Base-by-base conservation (phyloP, 257 asterid genomes). In the Jasminum sambac region DNA sequence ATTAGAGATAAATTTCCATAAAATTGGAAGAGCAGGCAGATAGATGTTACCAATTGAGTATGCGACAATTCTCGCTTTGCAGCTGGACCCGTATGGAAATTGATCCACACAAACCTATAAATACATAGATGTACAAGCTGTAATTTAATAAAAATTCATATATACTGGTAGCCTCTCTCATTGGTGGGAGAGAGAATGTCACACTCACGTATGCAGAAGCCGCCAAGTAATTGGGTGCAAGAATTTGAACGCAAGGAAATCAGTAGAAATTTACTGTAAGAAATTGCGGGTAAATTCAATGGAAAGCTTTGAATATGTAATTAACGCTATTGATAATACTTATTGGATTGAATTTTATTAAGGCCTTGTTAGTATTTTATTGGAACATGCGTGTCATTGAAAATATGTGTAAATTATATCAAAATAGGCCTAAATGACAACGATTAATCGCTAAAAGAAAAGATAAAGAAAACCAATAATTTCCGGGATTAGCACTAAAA, bases 201-300 rank as follows among this genome's bases (percentile, higher is more conserved):
- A 23, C 8, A 4, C 21, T 55, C 34, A 63, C 25, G 68, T 36
- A 61, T 43, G 60, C 60, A 69, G 63, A 80, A 85, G 83, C 87
- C 69, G 83, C 78, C 83, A 78, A 77, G 77, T 77, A 24, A 63
- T 72, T 72, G 77, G 81, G 74, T 78, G 79, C 77, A 76, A 72
- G 36, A 74, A 65, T 79, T 75, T 72, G 72, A 81, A 79, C 62
- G 37, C 23, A 36, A 38, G 6, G 23, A 38, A 26, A 11, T 19
- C 34, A 25, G 74, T 24, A 11, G 6, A 10, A 36, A 63, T 24
- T 52, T 72, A 52, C 16, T 11, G 36, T 9, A 3, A 23, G 34
- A 23, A 55, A 8, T 10, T 55, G 62, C 21, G 14, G 34, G 30
- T 64, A 41, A 38, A 64, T 8, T 14, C 13, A 64, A 19, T 64